Evolutionary conservation across 257 asterid genomes (phyloP).

Genomic region (Solanum tacnaense): DNA sequence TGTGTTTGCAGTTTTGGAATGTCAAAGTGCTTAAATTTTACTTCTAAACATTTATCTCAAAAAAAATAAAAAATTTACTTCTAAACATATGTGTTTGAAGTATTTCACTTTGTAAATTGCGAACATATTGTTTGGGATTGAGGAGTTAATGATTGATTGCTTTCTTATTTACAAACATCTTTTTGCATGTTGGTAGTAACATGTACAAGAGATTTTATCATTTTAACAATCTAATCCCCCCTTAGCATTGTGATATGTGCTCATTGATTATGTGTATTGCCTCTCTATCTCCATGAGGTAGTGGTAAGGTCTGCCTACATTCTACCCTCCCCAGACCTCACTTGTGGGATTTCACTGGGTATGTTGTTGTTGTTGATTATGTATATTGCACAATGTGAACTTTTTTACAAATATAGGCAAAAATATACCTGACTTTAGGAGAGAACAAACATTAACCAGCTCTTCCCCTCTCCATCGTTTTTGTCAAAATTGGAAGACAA

Average conservation of each 20-base stretch:
- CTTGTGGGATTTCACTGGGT: not conserved
- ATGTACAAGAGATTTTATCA: not conserved
- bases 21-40: not conserved
- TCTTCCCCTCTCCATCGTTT: not conserved
- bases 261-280: not conserved
- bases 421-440: not conserved
- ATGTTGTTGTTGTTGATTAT: not conserved
- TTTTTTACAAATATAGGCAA: not conserved
- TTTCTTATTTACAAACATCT: not conserved
- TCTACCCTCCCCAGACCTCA: not conserved
- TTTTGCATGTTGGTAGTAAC: not conserved
- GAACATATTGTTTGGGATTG: not conserved
- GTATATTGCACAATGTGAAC: not conserved
- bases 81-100: not conserved
- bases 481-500: not conserved
- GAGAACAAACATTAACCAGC: not conserved
- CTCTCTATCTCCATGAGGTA: not conserved
- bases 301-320: not conserved
- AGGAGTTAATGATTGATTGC: not conserved
- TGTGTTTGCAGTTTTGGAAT: not conserved
- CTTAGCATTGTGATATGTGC: not conserved
- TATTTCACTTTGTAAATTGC: not conserved
- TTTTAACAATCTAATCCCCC: not conserved
- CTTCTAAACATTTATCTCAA: not conserved
- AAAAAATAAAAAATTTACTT: not conserved